phyloP scores from a whole-genome alignment of 1,284 basidiomycete genomes.

The Mycena citricolor region DNA sequence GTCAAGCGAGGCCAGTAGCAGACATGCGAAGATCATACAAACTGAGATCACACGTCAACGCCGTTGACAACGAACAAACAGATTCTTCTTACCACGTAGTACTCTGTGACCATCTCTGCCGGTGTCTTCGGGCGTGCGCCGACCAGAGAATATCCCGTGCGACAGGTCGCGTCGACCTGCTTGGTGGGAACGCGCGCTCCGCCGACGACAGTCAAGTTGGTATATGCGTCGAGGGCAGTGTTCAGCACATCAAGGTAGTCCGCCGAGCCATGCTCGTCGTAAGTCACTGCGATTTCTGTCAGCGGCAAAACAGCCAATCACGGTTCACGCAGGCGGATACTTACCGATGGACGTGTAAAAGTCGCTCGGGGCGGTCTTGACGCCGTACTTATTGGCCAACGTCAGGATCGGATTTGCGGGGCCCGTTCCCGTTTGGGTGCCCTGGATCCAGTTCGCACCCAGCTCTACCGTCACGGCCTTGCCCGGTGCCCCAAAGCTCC shows the following conservation, averaged over 20 bases:
- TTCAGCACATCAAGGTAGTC: constrained; percentile 48
- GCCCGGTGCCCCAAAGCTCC: constrained; percentile 38
- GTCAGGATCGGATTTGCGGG: constrained; percentile 59
- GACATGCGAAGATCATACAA: constrained; percentile 4
- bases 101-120: constrained; percentile 51
- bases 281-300: constrained; percentile 41
- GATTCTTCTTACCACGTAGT: constrained; percentile 48
- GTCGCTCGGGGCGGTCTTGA: constrained; percentile 48
- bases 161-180: constrained; percentile 48
- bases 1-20: neutral
- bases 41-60: neutral
- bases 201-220: constrained; percentile 41
- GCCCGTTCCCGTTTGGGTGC: constrained; percentile 51
- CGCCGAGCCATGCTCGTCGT: constrained; percentile 46
- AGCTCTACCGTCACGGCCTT: constrained; percentile 50
- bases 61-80: neutral
- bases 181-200: constrained; percentile 44
- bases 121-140: constrained; percentile 43
- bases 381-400: constrained; percentile 57
- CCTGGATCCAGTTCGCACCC: constrained; percentile 75
- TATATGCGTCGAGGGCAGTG: constrained; percentile 41
- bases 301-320: neutral
- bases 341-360: constrained; percentile 50
- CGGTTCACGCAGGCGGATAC: constrained; percentile 23
- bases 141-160: constrained; percentile 48